Conservation (phyloP, 2,329 filamentous ascomycete genomes). For the Cercospora sp. region DNA sequence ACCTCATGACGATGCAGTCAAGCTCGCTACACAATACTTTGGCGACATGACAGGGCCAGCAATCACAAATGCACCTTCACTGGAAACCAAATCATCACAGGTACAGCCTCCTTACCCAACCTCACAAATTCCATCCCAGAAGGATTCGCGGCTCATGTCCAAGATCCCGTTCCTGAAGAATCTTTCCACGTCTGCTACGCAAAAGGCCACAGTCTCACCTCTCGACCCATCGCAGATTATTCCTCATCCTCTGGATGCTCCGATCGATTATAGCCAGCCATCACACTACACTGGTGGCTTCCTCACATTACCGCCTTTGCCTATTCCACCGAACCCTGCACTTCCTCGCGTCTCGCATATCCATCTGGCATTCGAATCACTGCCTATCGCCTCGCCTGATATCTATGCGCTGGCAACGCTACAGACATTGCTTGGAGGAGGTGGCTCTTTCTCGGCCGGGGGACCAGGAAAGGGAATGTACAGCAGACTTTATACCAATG, state of each 20-base stretch:
- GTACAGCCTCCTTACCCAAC: conserved; percentile 37
- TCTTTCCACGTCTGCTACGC: conserved; percentile 71
- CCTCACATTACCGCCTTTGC: conserved; percentile 77
- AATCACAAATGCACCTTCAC: conserved; percentile 35
- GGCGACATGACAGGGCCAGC: conserved; percentile 69
- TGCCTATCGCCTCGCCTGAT: conserved; percentile 85
- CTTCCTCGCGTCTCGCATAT: conserved; percentile 85
- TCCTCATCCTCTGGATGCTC: conserved; percentile 47
- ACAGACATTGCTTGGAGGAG: conserved; percentile 92
- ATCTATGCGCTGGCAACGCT: conserved; percentile 96
- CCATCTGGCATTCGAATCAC: conserved; percentile 91
- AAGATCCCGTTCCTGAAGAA: conserved; percentile 90
- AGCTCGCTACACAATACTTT: conserved; percentile 80
- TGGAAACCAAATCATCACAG: conserved; percentile 28
- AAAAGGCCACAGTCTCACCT: conserved; percentile 59
- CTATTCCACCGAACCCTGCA: conserved; percentile 73
- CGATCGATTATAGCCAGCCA: conserved; percentile 60
- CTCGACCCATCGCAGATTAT: conserved; percentile 49
- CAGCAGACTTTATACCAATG: conserved; percentile 93
- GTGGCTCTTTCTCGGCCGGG: conserved; percentile 93
- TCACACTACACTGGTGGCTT: conserved; percentile 93
- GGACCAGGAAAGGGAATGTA: conserved; percentile 99
- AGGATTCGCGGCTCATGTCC: conserved; percentile 69
- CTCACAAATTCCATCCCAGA: conserved; percentile 45
- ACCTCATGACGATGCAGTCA: conserved; percentile 75